Evolutionary conservation across 192 early-diverging fungal species (phyloP).

Genomic region (Umbelopsis ramanniana): DNA sequence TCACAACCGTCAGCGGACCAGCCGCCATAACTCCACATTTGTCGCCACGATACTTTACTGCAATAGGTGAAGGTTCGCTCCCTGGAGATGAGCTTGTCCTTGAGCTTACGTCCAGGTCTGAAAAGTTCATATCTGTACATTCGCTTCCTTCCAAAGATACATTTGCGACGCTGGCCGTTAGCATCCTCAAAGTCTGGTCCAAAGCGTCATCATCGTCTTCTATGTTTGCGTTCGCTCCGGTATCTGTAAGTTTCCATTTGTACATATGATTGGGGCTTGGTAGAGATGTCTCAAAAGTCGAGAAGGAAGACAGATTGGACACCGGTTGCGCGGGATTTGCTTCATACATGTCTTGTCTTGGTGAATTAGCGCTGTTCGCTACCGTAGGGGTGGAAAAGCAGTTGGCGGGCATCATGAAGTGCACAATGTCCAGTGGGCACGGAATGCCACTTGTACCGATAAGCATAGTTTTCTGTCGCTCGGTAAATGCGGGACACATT

Average conservation of each 20-base stretch:
- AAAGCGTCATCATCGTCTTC: not conserved
- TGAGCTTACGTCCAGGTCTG: slow-evolving; percentile 9
- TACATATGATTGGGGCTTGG: not conserved
- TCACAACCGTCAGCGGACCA: slow-evolving; percentile 9
- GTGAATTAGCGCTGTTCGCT: not conserved
- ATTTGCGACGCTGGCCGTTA: slow-evolving; percentile 4
- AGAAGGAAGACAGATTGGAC: not conserved
- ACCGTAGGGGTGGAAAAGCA: not conserved
- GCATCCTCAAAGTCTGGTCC: not conserved
- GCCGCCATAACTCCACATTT: slow-evolving; percentile 1
- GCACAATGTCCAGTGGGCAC: slow-evolving; percentile 5
- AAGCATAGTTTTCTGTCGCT: slow-evolving; percentile 72
- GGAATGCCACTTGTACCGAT: slow-evolving; percentile 31
- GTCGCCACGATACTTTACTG: not conserved
- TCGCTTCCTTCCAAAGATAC: slow-evolving; percentile 5
- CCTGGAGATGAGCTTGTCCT: slow-evolving; percentile 15
- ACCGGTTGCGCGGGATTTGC: not conserved
- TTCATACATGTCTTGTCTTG: not conserved
- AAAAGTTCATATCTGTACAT: slow-evolving; percentile 19
- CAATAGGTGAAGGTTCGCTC: slow-evolving; percentile 1
- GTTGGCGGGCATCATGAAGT: slow-evolving; percentile 1
- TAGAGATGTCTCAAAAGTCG: not conserved
- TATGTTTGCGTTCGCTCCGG: not conserved
- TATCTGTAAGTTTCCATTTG: not conserved
- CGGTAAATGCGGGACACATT: slow-evolving; percentile 72